These are phyloP conservation scores for Penicillium brevicompactum DNA, from an alignment of 2,329 filamentous ascomycete species.

Conservation along the genomic window DNA sequence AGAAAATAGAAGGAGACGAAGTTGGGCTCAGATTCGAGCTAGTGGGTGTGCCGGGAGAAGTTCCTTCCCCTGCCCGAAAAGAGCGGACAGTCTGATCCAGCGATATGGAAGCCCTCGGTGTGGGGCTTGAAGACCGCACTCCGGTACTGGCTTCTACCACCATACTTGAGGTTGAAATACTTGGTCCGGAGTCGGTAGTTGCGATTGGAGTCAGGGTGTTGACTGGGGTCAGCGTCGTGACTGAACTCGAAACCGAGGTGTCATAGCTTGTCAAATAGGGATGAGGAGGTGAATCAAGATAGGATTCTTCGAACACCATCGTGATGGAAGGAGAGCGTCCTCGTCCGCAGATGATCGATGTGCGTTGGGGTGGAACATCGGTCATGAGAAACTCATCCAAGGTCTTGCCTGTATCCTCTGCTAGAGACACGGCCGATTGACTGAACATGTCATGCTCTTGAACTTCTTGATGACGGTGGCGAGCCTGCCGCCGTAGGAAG, in stretches of 20 bases:
- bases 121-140: conserved; percentile 2
- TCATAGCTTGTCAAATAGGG: conserved; percentile 7
- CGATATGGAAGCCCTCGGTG: conserved; percentile 3
- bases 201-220: conserved; percentile 8
- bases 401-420: conserved; percentile 21
- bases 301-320: conserved; percentile 16
- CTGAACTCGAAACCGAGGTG: background rate
- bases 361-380: conserved; percentile 23
- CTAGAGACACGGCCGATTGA: conserved; percentile 20
- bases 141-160: background rate
- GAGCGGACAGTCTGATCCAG: conserved; percentile 7
- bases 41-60: conserved; percentile 1
- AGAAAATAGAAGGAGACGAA: background rate
- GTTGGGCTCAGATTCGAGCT: conserved; percentile 1
- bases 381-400: conserved; percentile 21
- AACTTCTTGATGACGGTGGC: conserved; percentile 13
- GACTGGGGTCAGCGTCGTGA: conserved; percentile 5
- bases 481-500: conserved; percentile 22
- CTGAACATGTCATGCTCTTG: conserved; percentile 18
- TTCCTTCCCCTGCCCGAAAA: conserved; percentile 15
- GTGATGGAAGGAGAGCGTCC: conserved; percentile 28
- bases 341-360: conserved; percentile 33
- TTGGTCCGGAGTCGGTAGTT: conserved; percentile 1
- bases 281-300: background rate
- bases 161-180: background rate